Evolutionary conservation across 1,139 yeast species (phyloP), one percentile per base, ranked within the genome.

Genomic region (Geotrichum aggregatum): DNA sequence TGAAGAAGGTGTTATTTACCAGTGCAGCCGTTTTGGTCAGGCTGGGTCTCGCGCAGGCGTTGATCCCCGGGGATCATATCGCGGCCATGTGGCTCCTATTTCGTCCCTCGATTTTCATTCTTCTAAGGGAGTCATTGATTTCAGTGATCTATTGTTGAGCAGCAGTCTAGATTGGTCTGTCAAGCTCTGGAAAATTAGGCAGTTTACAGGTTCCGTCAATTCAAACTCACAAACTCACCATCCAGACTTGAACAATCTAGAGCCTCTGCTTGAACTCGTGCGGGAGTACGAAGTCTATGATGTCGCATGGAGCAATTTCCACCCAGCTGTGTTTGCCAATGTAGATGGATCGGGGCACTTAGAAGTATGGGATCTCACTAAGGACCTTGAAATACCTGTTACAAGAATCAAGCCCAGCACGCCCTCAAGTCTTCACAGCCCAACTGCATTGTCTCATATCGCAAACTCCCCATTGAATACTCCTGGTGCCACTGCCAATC

Each of bases 331-430:
- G 47, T 78, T 82, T 60, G 77, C 78, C 1, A 66, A 76, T 1
- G 74, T 76, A 22, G 82, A 80, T 3, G 71, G 77, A 1, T 66
- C 71, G 1, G 73, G 80, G 0, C 60, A 67, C 13, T 60, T 82
- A n/a, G 79, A 79, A 53, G 66, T 79, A 21, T 82, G 85, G 85
- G 81, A 82, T 61, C 64, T 83, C 38, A 61, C 65, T 6, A 62
- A 58, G 13, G 72, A 69, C 54, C 49, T 71, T 2, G 75, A 76
- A 52, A 65, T 66, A 10, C 79, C 83, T 1, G 54, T 76, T 1
- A 58, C 66, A 8, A 59, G 69, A 1, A 58, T 60, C 13, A 55
- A 57, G 50, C 68, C 66, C 0, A 45, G 50, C 28, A 33, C 49
- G 13, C 41, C 44, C 3, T 26, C 44, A 19, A 24, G 34, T 28